Conservation (phyloP, 23 red algal species). For the Gracilaria caudata region DNA sequence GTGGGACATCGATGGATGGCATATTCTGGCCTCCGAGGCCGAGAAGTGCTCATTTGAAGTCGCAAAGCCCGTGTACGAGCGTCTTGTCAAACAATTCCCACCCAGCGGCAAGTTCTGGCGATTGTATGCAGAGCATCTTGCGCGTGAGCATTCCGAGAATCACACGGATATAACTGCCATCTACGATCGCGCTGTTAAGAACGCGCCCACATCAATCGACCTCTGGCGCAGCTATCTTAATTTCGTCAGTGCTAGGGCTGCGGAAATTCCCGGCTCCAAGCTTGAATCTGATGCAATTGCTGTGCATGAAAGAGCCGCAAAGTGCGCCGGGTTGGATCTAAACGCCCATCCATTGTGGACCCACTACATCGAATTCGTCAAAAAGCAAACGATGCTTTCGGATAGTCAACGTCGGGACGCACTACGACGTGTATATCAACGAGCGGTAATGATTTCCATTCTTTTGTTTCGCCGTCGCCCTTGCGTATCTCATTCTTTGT, state of each 20-base stretch:
- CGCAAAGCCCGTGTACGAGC: constrained; percentile 60
- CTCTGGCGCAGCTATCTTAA: constrained; percentile 65
- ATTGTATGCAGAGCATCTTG: constrained; percentile 50
- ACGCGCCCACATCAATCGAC: constrained; percentile 67
- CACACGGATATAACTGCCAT: constrained; percentile 36
- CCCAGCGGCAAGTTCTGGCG: constrained; percentile 68
- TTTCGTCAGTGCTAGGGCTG: constrained; percentile 14
- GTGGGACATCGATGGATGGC: constrained; percentile 69
- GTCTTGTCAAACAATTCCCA: constrained; percentile 59
- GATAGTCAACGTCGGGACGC: constrained; percentile 79
- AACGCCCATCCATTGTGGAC: constrained; percentile 67
- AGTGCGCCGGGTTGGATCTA: constrained; percentile 69
- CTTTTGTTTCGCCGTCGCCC: constrained; percentile 31
- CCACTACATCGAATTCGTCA: constrained; percentile 76
- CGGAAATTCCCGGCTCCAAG: constrained; percentile 47
- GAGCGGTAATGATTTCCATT: constrained; percentile 81
- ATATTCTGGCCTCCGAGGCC: constrained; percentile 64
- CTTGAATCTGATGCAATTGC: constrained; percentile 53
- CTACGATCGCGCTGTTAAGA: constrained; percentile 62
- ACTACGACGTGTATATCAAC: constrained; percentile 81
- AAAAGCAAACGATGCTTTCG: constrained; percentile 62
- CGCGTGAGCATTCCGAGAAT: constrained; percentile 38
- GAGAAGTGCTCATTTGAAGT: constrained; percentile 19
- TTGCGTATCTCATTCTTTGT: constrained; percentile 12
- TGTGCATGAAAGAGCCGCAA: constrained; percentile 72